phyloP scores from a whole-genome alignment of 2,329 filamentous ascomycete species.

The Phaeosphaeria sp. region DNA sequence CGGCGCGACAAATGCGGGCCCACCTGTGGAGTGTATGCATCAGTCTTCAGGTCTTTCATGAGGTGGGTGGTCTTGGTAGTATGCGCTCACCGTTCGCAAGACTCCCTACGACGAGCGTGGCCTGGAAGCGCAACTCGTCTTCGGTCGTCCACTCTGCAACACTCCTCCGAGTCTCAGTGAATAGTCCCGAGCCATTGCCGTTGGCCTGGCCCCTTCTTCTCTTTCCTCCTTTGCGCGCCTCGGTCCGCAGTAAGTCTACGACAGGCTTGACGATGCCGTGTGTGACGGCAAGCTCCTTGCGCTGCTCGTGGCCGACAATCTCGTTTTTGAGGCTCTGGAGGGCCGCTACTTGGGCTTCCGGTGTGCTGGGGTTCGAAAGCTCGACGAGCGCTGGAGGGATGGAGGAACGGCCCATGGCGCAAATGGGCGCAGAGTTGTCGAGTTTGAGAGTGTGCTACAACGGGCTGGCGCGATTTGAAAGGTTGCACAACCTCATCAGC shows the following conservation, averaged over 20 bases:
- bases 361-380: conserved; percentile 46
- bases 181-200: conserved; percentile 15
- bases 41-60: conserved; percentile 17
- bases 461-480: conserved; percentile 4
- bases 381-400: conserved; percentile 47
- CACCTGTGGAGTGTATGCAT: conserved; percentile 62
- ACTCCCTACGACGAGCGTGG: conserved; percentile 83
- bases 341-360: conserved; percentile 57
- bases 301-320: conserved; percentile 83
- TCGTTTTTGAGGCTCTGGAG: conserved; percentile 85
- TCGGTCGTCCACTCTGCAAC: conserved; percentile 61
- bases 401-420: conserved; percentile 44
- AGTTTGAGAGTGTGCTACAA: conserved; percentile 11
- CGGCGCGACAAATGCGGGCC: conserved; percentile 77
- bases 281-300: conserved; percentile 80
- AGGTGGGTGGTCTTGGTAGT: background rate
- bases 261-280: conserved; percentile 72
- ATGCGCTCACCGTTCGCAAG: conserved; percentile 75
- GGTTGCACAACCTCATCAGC: conserved; percentile 4
- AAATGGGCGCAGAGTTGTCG: background rate
- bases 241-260: conserved; percentile 58
- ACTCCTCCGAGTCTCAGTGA: conserved; percentile 10
- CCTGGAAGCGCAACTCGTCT: conserved; percentile 75
- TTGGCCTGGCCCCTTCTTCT: conserved; percentile 52
- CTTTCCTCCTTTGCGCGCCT: conserved; percentile 55